Percentiles rank a stretch among this genome's conserved stretches.
phyloP scores from a whole-genome alignment of 371 early-diverging fungal species.

The Lichtheimia hyalospora region DNA sequence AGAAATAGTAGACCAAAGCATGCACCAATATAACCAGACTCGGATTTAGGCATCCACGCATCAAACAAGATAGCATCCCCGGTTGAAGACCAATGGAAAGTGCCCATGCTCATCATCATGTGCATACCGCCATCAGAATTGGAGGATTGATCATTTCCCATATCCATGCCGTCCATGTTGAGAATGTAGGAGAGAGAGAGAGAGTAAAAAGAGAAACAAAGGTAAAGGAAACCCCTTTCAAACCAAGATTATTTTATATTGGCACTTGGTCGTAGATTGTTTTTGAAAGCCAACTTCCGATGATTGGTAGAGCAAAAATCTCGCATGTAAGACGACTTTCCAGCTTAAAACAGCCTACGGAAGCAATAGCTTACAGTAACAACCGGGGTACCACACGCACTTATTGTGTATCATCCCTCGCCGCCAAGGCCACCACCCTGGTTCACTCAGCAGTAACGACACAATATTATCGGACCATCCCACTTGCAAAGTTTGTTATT shows the following conservation, averaged over 20 bases:
- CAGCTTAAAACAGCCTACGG: too few relatives aligned
- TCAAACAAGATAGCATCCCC: constrained; percentile 46
- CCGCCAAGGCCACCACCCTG: too few relatives aligned
- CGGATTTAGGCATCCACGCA: constrained; percentile 44
- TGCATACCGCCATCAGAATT: constrained; percentile 13
- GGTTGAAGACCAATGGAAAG: constrained; percentile 41
- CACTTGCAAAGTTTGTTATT: too few relatives aligned
- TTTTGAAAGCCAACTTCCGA: constrained; percentile 5
- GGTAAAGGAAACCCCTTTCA: not conserved
- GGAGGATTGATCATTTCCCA: too few relatives aligned
- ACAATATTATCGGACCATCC: too few relatives aligned
- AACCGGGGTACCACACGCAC: too few relatives aligned
- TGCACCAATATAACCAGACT: constrained; percentile 58
- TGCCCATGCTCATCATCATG: constrained; percentile 39
- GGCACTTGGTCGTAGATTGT: too few relatives aligned
- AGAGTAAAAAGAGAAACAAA: not conserved
- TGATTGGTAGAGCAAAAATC: constrained; percentile 22
- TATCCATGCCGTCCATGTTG: not conserved
- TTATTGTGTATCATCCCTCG: too few relatives aligned
- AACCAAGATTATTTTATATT: not conserved
- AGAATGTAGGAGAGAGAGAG: not conserved
- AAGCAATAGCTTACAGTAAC: too few relatives aligned
- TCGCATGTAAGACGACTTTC: constrained; percentile 5
- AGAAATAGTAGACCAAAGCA: constrained; percentile 56
- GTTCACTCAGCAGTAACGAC: too few relatives aligned